phyloP scores from a whole-genome alignment of 345 rosid genomes.

The Lagerstroemia speciosa region DNA sequence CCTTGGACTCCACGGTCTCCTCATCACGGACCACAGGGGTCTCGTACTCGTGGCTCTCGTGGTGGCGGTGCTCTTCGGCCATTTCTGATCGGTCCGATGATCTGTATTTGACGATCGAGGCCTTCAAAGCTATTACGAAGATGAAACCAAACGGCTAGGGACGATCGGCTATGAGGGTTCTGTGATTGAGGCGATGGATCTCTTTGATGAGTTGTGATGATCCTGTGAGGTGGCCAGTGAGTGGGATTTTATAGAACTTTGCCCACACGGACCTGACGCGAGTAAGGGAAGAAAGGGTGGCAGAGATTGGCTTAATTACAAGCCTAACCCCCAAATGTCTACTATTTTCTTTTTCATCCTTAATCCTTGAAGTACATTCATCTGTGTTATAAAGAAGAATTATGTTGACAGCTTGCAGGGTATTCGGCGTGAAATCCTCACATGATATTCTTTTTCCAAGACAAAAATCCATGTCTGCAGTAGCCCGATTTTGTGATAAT shows the following conservation, averaged over 20 bases:
- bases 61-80: conserved; percentile 17
- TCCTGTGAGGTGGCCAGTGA: not conserved
- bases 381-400: not conserved
- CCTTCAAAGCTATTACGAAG: not conserved
- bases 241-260: conserved; percentile 22
- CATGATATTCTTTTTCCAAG: too few relatives aligned
- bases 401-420: not conserved
- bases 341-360: not conserved
- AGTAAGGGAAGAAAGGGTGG: conserved; percentile 3
- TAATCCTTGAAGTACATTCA: not conserved
- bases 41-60: conserved; percentile 36
- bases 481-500: too few relatives aligned
- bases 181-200: too few relatives aligned
- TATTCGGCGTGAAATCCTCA: too few relatives aligned
- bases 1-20: conserved; percentile 35
- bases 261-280: conserved; percentile 34
- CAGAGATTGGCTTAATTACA: not conserved
- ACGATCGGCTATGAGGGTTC: not conserved
- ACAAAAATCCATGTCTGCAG: too few relatives aligned
- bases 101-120: not conserved
- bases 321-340: not conserved
- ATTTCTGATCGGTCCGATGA: not conserved
- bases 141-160: not conserved
- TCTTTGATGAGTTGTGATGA: not conserved
- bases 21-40: conserved; percentile 20